These are phyloP conservation scores for Gastrolobium villosum DNA, from an alignment of 306 rosid genomes.

Conservation along the genomic window DNA sequence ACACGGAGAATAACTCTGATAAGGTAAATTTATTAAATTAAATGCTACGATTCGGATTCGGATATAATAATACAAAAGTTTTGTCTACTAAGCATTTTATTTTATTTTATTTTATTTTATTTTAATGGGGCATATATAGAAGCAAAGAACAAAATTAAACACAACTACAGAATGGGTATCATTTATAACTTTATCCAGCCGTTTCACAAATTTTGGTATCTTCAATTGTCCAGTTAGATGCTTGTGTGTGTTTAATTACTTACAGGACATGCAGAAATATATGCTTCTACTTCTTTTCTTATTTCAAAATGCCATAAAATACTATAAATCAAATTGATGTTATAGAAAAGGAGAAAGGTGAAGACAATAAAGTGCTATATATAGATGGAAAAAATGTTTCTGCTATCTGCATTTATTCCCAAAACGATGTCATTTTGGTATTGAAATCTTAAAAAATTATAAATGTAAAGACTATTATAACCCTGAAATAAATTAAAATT, in stretches of 20 bases:
- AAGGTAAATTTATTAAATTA: constrained; percentile 4
- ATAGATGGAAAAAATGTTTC: too few relatives aligned
- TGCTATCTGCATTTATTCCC: too few relatives aligned
- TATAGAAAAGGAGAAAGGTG: constrained; percentile 26
- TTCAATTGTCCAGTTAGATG: neutral
- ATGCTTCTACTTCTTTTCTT: too few relatives aligned
- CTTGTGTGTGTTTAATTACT: neutral
- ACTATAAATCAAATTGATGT: neutral
- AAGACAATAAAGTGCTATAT: constrained; percentile 1
- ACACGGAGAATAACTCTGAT: constrained; percentile 11
- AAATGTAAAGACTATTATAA: too few relatives aligned
- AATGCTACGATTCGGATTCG: constrained; percentile 28
- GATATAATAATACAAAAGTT: constrained; percentile 4
- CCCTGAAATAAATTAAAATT: too few relatives aligned
- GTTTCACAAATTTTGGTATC: neutral
- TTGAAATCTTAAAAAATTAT: too few relatives aligned
- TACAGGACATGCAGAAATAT: neutral
- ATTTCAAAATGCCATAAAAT: neutral
- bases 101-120: constrained; percentile 14
- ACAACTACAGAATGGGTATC: neutral
- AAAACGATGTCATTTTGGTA: too few relatives aligned
- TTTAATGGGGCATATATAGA: neutral
- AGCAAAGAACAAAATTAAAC: constrained; percentile 37
- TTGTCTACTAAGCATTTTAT: constrained; percentile 6
- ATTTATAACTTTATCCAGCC: neutral